A percentile compares a stretch with the other conserved stretches of the same genome.
Conservation (phyloP, 768 basidiomycete species). For the Clitopilus passeckerianus region DNA sequence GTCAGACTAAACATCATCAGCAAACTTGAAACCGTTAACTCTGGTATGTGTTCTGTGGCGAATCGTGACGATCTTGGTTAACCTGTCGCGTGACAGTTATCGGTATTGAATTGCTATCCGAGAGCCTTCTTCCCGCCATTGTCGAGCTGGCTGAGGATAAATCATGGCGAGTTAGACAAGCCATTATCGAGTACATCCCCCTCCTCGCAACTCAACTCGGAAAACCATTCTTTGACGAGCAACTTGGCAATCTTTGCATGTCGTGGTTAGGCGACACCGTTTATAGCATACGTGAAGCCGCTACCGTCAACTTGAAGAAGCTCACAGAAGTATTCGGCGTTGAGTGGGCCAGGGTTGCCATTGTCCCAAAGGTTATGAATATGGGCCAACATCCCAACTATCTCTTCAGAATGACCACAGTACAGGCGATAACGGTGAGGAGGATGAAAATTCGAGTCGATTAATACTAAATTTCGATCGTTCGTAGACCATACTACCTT, state of each 20-base stretch:
- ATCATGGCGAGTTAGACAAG: constrained; percentile 98
- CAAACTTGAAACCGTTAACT: constrained; percentile 94
- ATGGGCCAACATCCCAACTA: constrained; percentile 98
- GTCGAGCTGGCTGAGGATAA: constrained; percentile 98
- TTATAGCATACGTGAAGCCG: constrained; percentile 97
- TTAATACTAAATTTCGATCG: constrained; percentile 6
- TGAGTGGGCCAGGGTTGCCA: constrained; percentile 91
- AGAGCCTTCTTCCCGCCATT: constrained; percentile 94
- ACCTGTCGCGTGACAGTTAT: constrained; percentile 59
- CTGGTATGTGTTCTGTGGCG: constrained; percentile 44
- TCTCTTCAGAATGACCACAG: constrained; percentile 96
- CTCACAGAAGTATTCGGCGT: constrained; percentile 98
- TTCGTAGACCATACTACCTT: constrained; percentile 87
- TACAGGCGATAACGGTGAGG: constrained; percentile 91
- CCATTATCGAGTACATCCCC: constrained; percentile 99
- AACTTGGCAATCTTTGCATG: constrained; percentile 96
- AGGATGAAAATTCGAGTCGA: constrained; percentile 17
- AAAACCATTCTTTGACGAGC: constrained; percentile 95
- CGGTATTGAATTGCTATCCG: constrained; percentile 90
- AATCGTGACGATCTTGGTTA: neutral
- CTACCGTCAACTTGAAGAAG: constrained; percentile 94
- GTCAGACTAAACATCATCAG: constrained; percentile 97
- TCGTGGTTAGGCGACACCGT: constrained; percentile 98
- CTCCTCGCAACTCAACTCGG: constrained; percentile 97
- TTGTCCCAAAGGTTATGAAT: constrained; percentile 94